phyloP scores from a whole-genome alignment of 202 grass and related monocot genomes.

The Dendrocalamus latiflorus region DNA sequence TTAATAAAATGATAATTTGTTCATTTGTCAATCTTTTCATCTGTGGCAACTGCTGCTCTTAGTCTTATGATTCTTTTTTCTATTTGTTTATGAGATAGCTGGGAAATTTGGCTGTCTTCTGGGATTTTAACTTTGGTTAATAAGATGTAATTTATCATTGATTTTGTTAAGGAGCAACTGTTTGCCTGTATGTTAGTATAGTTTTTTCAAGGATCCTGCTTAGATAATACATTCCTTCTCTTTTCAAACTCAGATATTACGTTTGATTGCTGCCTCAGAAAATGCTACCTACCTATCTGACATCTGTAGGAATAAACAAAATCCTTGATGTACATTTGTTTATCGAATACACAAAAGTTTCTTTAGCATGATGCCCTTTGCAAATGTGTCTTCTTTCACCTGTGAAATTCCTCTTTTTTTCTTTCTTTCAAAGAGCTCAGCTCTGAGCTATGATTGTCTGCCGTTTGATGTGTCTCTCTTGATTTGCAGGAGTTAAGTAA shows the following conservation, averaged over 20 bases:
- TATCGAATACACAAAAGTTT: not conserved
- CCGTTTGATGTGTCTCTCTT: not conserved
- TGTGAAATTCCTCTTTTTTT: not conserved
- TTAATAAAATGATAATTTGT: too few relatives aligned
- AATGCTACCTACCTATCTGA: not conserved
- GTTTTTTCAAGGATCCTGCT: not conserved
- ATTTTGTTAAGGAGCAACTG: not conserved
- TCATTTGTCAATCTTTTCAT: too few relatives aligned
- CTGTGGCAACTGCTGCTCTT: too few relatives aligned
- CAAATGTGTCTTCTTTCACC: not conserved
- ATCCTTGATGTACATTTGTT: not conserved
- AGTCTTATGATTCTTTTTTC: not conserved
- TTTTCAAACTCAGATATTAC: not conserved
- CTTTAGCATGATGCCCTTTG: not conserved
- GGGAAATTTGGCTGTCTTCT: not conserved
- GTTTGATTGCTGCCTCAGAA: not conserved
- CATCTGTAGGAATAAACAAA: not conserved
- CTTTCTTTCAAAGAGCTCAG: not conserved
- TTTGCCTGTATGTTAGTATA: not conserved
- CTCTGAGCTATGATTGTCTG: not conserved
- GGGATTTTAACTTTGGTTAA: not conserved
- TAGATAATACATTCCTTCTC: not conserved
- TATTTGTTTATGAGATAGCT: not conserved
- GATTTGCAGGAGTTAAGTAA: constrained; percentile 25
- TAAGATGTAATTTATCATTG: not conserved